Base-by-base conservation (phyloP, 768 basidiomycete species). In the Macrolepiota dolichaula region DNA sequence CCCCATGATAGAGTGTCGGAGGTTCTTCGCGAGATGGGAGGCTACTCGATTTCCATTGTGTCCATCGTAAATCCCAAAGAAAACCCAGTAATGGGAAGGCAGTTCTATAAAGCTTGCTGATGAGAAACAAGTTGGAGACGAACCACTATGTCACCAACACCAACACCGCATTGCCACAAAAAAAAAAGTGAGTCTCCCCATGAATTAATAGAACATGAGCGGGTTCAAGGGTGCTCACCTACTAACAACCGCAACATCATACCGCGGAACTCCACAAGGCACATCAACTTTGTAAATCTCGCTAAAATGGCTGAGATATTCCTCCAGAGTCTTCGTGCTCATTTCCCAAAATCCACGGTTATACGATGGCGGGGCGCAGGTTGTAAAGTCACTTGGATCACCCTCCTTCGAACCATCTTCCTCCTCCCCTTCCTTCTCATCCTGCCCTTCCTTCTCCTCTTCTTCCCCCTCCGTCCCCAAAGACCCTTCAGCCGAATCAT, bases 11-110 rank as follows among this genome's bases (percentile, higher is more conserved):
- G 67, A 63, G 27, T 63, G 32, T 5, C 74, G 64, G 19, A 82
- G 71, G 36, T 72, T 70, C 3, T 71, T 55, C 4, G 68, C 57
- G 11, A 81, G 70, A 62, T 71, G 70, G 0, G 62, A 52, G 25
- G 75, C 75, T 35, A 76, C 77, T 7, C 68, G 66, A 12, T 65
- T 59, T 35, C 79, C 73, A 49, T 68, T 69, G 57, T 76, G 72
- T 12, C 73, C 73, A 40, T 74, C 73, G 47, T 69, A 67, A 11
- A 76, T 59, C 2, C 69, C 67, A 61, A 74, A 58, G 57, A 72
- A 29, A 40, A 69, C 19, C 69, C 73, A 68, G 11, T 60, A 61
- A 24, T 69, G 66, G 0, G 68, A 66, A 3, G 66, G 64, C 2
- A 68, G 58, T 19, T 57, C 47, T 12, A 59, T 32, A 25, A 63